Conservation (phyloP, 1,139 yeast genomes). For the Geotrichum restrictum region DNA sequence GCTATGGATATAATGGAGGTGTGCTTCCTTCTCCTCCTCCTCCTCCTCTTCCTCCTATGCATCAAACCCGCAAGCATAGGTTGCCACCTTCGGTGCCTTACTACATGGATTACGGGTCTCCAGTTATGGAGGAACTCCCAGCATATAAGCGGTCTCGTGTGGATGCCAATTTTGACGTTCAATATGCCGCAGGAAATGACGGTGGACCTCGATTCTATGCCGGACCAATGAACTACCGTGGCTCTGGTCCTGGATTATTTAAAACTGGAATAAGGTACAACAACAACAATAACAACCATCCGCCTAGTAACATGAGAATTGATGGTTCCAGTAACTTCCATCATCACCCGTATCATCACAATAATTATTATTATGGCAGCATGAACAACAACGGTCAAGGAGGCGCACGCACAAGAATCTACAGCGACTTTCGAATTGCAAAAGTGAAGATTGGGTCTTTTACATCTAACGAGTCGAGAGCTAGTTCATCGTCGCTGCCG, state of each 20-base stretch:
- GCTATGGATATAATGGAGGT: background rate
- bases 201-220: background rate
- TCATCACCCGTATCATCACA: conserved; percentile 2
- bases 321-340: background rate
- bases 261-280: background rate
- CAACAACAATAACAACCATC: too few relatives aligned
- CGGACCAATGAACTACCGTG: background rate
- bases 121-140: conserved; percentile 15
- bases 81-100: background rate
- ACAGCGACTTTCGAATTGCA: conserved; percentile 28
- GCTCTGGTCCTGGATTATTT: background rate
- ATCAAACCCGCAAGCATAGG: background rate
- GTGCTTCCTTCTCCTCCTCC: too few relatives aligned
- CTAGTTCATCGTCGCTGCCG: background rate
- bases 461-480: conserved; percentile 22
- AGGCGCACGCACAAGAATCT: conserved; percentile 14
- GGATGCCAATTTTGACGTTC: conserved; percentile 7
- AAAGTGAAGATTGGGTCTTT: conserved; percentile 26
- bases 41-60: background rate
- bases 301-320: background rate
- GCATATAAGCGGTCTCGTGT: conserved; percentile 18
- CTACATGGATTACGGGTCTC: conserved; percentile 4
- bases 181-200: background rate
- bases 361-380: background rate
- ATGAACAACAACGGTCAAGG: background rate